A percentile compares a stretch with the other conserved stretches of the same genome.
Evolutionary conservation across 306 rosid species (phyloP).

Genomic region (Fragaria nilgerrensis): DNA sequence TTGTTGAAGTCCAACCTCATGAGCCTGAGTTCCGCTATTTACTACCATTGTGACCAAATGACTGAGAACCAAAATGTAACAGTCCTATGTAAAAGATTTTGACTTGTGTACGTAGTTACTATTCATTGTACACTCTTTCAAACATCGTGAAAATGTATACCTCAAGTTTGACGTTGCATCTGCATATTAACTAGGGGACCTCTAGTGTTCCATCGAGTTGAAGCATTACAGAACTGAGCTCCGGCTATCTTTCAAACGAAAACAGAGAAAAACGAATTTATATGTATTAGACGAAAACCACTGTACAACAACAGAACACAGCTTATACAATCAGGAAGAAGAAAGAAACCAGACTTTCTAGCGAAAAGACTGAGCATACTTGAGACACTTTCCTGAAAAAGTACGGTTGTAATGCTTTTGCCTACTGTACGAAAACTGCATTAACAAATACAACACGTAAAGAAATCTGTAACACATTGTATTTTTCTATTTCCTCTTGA

Average conservation of each 20-base stretch:
- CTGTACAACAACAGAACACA: neutral
- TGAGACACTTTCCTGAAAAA: neutral
- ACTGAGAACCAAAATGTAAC: conserved; percentile 3
- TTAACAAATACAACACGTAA: neutral
- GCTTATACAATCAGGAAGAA: neutral
- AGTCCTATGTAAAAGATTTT: neutral
- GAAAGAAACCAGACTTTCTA: neutral
- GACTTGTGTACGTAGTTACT: neutral
- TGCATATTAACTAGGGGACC: neutral
- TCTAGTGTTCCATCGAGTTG: neutral
- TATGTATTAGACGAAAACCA: neutral
- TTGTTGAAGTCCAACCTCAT: conserved; percentile 73
- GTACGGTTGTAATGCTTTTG: neutral
- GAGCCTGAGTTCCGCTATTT: conserved; percentile 80
- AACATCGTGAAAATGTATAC: neutral
- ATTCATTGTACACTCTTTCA: neutral
- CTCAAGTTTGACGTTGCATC: neutral
- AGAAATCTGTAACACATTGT: neutral
- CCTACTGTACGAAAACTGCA: neutral
- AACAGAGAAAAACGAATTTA: neutral
- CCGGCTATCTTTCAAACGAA: neutral
- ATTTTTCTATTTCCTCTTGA: conserved; percentile 17
- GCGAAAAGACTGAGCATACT: neutral
- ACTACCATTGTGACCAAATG: conserved; percentile 35
- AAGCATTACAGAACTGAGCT: conserved; percentile 1